phyloP scores from a whole-genome alignment of 805 yeast species.

The Cyberlindnera nakhonratchasimensis region DNA sequence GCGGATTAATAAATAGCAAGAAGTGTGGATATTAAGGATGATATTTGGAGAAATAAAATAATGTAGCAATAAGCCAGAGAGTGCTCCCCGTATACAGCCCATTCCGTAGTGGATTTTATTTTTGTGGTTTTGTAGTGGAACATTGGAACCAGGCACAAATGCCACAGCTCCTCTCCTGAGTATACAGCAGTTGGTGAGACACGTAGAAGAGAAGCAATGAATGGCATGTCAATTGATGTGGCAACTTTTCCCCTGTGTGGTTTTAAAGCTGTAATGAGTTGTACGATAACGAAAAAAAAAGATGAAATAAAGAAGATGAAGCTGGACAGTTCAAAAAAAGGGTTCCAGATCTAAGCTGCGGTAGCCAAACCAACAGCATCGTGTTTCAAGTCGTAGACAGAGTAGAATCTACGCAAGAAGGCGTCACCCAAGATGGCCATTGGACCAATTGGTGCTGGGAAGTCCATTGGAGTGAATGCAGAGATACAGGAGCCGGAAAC shows the following conservation, averaged over 20 bases:
- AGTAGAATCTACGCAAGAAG: constrained; percentile 91
- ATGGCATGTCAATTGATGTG: too few relatives aligned
- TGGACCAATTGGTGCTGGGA: constrained; percentile 97
- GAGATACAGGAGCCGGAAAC: constrained; percentile 94
- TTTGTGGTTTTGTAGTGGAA: too few relatives aligned
- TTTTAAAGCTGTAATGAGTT: neutral
- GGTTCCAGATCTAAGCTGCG: constrained; percentile 43
- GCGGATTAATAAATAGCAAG: too few relatives aligned
- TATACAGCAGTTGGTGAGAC: too few relatives aligned
- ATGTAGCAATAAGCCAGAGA: too few relatives aligned
- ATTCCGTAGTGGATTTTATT: too few relatives aligned
- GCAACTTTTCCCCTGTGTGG: neutral
- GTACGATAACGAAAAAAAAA: neutral
- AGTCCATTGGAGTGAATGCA: constrained; percentile 94
- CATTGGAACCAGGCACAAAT: too few relatives aligned
- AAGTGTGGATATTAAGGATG: too few relatives aligned
- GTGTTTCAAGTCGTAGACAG: constrained; percentile 86
- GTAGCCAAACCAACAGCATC: constrained; percentile 93
- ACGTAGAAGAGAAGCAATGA: too few relatives aligned
- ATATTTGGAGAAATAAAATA: too few relatives aligned
- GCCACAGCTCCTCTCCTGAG: too few relatives aligned
- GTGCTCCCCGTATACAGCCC: too few relatives aligned
- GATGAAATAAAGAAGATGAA: neutral
- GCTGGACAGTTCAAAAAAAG: neutral
- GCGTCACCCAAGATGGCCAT: constrained; percentile 96